Evolutionary conservation across 139 green algal genomes (phyloP).

Genomic region (Trebouxia sp.): DNA sequence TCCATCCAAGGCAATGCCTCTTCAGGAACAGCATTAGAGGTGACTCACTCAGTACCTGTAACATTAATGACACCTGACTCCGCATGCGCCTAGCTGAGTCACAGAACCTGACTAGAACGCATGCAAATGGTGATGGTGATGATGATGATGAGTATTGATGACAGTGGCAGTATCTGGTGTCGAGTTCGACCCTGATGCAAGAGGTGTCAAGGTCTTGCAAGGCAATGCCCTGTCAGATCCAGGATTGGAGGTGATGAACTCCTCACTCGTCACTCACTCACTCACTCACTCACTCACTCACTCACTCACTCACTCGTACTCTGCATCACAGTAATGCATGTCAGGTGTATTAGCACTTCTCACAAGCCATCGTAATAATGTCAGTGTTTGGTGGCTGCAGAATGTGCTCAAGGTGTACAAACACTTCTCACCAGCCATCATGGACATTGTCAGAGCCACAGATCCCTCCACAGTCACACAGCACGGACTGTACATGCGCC

Average conservation of each 20-base stretch:
- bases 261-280: not conserved
- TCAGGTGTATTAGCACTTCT: not conserved
- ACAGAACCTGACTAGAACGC: too few relatives aligned
- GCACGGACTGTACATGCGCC: conserved; percentile 39
- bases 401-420: not conserved
- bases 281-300: not conserved
- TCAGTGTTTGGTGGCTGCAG: not conserved
- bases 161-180: too few relatives aligned
- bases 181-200: too few relatives aligned
- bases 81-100: not conserved
- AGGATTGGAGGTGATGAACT: too few relatives aligned
- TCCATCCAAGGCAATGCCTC: not conserved
- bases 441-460: conserved; percentile 32
- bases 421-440: not conserved
- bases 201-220: not conserved
- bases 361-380: not conserved
- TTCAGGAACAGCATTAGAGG: not conserved
- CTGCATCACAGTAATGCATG: not conserved
- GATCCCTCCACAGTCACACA: conserved; percentile 30
- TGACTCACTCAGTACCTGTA: too few relatives aligned
- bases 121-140: too few relatives aligned
- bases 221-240: not conserved
- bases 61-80: not conserved
- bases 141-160: too few relatives aligned
- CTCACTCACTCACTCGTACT: not conserved